Percentiles rank a stretch among this genome's conserved stretches.
phyloP scores from a whole-genome alignment of 2,329 filamentous ascomycete species.

The Niveomyces coronatus region DNA sequence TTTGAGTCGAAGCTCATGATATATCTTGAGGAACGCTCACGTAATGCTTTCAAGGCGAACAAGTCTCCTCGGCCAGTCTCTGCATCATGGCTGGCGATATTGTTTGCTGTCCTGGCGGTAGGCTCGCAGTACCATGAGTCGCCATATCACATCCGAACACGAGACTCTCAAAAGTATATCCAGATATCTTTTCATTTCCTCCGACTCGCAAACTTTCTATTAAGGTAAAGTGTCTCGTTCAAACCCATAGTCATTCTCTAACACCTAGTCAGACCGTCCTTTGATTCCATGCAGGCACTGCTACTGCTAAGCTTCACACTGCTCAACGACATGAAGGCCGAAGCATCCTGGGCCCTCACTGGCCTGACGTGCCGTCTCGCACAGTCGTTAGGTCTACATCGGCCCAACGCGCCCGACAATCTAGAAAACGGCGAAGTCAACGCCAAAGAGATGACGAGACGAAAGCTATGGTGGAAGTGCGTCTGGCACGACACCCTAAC shows the following conservation, averaged over 20 bases:
- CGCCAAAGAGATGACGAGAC: constrained; percentile 43
- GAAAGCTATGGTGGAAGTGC: constrained; percentile 54
- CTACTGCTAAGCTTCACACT: constrained; percentile 53
- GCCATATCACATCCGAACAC: constrained; percentile 49
- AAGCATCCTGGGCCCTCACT: constrained; percentile 55
- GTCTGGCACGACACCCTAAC: constrained; percentile 58
- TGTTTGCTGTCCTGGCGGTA: constrained; percentile 55
- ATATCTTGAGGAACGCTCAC: constrained; percentile 53
- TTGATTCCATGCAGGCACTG: constrained; percentile 56
- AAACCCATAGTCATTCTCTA: neutral
- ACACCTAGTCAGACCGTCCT: constrained; percentile 38
- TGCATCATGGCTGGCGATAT: constrained; percentile 55
- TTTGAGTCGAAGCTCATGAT: constrained; percentile 54
- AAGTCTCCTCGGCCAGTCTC: constrained; percentile 43
- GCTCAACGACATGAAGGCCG: constrained; percentile 59
- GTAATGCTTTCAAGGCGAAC: constrained; percentile 37
- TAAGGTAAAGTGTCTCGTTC: constrained; percentile 35
- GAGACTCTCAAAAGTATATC: constrained; percentile 49
- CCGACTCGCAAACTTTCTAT: constrained; percentile 51
- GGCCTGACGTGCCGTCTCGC: constrained; percentile 56
- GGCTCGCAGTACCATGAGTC: constrained; percentile 58
- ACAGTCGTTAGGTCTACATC: constrained; percentile 52
- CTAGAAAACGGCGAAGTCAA: constrained; percentile 34
- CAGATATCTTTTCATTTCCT: constrained; percentile 57
- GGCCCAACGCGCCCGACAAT: constrained; percentile 33